phyloP scores from a whole-genome alignment of 495 filamentous ascomycete species.

The Penicillium cosmopolitanum region DNA sequence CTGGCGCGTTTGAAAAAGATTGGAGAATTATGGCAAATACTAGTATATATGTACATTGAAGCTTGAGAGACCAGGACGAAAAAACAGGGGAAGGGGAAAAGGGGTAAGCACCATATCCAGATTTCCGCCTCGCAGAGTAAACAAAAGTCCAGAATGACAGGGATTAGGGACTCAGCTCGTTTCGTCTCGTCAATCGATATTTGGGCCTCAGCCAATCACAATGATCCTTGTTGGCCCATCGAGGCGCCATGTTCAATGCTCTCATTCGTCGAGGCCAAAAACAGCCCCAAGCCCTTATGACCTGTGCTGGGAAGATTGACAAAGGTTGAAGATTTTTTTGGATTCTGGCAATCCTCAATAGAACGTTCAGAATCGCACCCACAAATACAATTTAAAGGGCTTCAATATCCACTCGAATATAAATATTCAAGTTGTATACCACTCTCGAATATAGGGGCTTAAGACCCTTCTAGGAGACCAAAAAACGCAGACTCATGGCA shows the following conservation, averaged over 20 bases:
- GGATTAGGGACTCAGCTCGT: neutral
- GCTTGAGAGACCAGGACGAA: no score
- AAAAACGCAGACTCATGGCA: no score
- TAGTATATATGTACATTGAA: no score
- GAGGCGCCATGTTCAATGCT: neutral
- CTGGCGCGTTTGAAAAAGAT: no score
- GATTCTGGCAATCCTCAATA: constrained; percentile 1
- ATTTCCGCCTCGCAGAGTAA: neutral
- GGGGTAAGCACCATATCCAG: neutral
- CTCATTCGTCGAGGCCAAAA: constrained; percentile 5
- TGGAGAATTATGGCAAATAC: no score
- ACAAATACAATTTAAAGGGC: neutral
- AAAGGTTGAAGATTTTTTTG: neutral
- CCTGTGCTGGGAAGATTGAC: neutral
- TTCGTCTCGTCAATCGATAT: neutral
- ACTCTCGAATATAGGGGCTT: no score
- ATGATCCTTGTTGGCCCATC: neutral
- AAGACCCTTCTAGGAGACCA: no score
- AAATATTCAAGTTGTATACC: no score
- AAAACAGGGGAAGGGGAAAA: neutral
- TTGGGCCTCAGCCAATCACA: neutral
- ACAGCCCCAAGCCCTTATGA: neutral
- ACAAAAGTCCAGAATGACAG: neutral
- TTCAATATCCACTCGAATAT: neutral
- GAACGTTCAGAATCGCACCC: neutral